Evolutionary conservation across 495 filamentous ascomycete genomes (phyloP).

Genomic region (Echria macrotheca): DNA sequence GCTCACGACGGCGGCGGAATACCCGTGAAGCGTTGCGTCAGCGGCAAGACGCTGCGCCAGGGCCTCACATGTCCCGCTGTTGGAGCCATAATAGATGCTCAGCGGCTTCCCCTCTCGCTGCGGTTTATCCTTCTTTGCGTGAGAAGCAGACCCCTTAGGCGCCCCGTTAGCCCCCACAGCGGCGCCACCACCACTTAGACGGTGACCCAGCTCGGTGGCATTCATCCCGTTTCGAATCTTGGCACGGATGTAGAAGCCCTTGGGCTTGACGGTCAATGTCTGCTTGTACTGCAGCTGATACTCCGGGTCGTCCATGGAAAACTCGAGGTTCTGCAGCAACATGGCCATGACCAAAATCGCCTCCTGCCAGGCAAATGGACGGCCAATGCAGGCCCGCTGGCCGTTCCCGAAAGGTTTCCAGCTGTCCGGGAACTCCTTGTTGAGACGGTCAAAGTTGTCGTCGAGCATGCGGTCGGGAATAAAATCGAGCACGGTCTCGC

Average conservation of each 20-base stretch:
- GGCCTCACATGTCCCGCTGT: constrained; percentile 70
- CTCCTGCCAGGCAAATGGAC: constrained; percentile 63
- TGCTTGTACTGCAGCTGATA: constrained; percentile 65
- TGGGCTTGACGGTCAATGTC: constrained; percentile 73
- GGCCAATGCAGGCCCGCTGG: constrained; percentile 44
- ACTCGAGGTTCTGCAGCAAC: constrained; percentile 60
- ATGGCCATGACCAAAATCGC: constrained; percentile 47
- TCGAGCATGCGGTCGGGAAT: constrained; percentile 62
- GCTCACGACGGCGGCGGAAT: constrained; percentile 47
- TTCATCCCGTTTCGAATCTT: constrained; percentile 53
- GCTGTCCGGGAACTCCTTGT: constrained; percentile 37
- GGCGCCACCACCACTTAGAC: constrained; percentile 30
- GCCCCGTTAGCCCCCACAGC: constrained; percentile 10
- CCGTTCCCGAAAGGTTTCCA: constrained; percentile 64
- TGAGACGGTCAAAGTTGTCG: constrained; percentile 52
- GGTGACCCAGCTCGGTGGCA: constrained; percentile 50
- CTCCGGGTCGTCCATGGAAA: constrained; percentile 47
- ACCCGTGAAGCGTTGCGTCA: constrained; percentile 55
- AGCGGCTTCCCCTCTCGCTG: constrained; percentile 36
- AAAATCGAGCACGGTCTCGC: constrained; percentile 50
- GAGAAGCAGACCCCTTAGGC: neutral
- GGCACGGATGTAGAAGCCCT: constrained; percentile 65
- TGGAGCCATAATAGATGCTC: constrained; percentile 67
- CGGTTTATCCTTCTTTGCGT: constrained; percentile 12
- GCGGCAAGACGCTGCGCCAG: constrained; percentile 59